These are phyloP conservation scores for Zasmidium citrigriseum DNA, from an alignment of 2,329 filamentous ascomycete genomes.

Conservation along the genomic window DNA sequence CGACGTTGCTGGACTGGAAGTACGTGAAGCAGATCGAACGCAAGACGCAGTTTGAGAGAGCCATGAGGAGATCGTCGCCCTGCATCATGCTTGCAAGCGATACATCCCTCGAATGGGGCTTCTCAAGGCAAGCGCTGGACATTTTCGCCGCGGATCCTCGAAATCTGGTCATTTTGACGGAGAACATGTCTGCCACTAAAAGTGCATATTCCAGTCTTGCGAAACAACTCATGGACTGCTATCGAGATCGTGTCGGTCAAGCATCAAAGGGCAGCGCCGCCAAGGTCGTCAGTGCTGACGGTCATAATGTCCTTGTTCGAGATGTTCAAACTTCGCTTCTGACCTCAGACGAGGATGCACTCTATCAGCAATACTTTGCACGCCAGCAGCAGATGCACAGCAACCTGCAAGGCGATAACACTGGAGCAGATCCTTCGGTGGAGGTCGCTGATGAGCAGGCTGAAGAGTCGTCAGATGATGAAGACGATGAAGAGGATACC, in stretches of 20 bases:
- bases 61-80: slow-evolving; percentile 57
- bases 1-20: slow-evolving; percentile 86
- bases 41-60: slow-evolving; percentile 73
- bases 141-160: slow-evolving; percentile 72
- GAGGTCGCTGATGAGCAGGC: slow-evolving; percentile 69
- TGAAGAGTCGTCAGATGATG: slow-evolving; percentile 81
- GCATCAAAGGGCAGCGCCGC: slow-evolving; percentile 46
- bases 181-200: slow-evolving; percentile 58
- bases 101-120: slow-evolving; percentile 89
- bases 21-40: slow-evolving; percentile 82
- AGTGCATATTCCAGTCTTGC: slow-evolving; percentile 59
- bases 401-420: slow-evolving; percentile 70
- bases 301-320: slow-evolving; percentile 51
- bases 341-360: slow-evolving; percentile 71
- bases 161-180: slow-evolving; percentile 86
- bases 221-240: slow-evolving; percentile 70
- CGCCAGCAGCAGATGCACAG: slow-evolving; percentile 85
- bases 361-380: slow-evolving; percentile 91
- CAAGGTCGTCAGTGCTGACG: slow-evolving; percentile 50
- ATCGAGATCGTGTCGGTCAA: slow-evolving; percentile 33
- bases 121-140: slow-evolving; percentile 78
- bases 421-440: slow-evolving; percentile 69
- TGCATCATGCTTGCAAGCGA: slow-evolving; percentile 90
- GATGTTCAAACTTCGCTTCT: slow-evolving; percentile 61
- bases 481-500: slow-evolving; percentile 85